phyloP scores from a whole-genome alignment of 2,329 filamentous ascomycete genomes.

The Phialophora chinensis region DNA sequence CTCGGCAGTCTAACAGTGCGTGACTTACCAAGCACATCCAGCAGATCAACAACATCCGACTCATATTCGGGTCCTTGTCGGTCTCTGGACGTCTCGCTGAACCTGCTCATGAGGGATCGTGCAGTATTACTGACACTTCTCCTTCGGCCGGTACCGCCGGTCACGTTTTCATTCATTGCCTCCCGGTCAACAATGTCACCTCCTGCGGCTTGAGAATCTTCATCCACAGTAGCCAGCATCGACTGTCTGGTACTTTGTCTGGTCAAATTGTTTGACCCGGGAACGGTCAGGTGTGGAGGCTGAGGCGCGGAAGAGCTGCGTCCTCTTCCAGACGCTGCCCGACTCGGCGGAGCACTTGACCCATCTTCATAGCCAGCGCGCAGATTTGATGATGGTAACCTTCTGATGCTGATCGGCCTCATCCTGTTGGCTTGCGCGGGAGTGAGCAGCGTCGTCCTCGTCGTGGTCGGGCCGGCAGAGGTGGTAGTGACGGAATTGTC shows the following conservation, averaged over 20 bases:
- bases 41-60: constrained; percentile 67
- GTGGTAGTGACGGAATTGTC: constrained; percentile 14
- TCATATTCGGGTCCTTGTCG: constrained; percentile 59
- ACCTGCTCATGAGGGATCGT: constrained; percentile 35
- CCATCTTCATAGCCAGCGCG: constrained; percentile 7
- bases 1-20: background rate
- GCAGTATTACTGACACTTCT: constrained; percentile 37
- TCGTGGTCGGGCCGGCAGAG: constrained; percentile 19
- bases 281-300: constrained; percentile 14
- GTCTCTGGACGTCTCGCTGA: constrained; percentile 32
- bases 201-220: constrained; percentile 21
- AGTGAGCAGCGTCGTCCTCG: constrained; percentile 23
- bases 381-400: constrained; percentile 31
- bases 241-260: constrained; percentile 36
- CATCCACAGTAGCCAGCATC: constrained; percentile 31
- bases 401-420: constrained; percentile 37
- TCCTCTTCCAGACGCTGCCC: constrained; percentile 26
- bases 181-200: constrained; percentile 28
- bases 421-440: constrained; percentile 18
- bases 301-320: constrained; percentile 37
- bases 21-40: constrained; percentile 70
- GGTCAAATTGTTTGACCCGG: constrained; percentile 23
- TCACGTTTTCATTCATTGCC: constrained; percentile 26
- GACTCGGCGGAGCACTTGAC: constrained; percentile 22
- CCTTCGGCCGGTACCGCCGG: constrained; percentile 28